Base-by-base conservation (phyloP, 2,329 filamentous ascomycete species). In the Colletotrichum tamarilloi region DNA sequence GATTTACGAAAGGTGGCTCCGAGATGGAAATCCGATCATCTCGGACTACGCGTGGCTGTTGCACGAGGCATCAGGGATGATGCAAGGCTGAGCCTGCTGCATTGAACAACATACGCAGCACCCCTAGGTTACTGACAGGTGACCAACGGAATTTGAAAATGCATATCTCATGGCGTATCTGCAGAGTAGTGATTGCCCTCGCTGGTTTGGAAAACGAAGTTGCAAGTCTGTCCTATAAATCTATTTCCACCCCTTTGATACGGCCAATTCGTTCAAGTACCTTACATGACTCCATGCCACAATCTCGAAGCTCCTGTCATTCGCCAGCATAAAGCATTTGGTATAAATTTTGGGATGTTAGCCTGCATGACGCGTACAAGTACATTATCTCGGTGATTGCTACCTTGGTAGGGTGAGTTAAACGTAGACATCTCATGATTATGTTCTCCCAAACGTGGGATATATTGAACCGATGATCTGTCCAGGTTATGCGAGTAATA, bases 1-100 rank as follows among this genome's bases (percentile, higher is more conserved):
- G 60, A 62, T n/a, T 22, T 14, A 49, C 8, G 28, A 55, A 19
- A 32, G 22, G 22, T 60, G 35, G 56, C 67, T 56, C 71, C 67
- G 67, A 62, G 67, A 32, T 57, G 53, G 70, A 22, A 16, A 46
- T 30, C 59, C 59, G 59, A 22, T 16, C 24, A 58, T 28, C 30
- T 68, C 53, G 55, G 70, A 68, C 55, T 53, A 64, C 32, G 22
- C 38, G 28, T 35, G 22, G 46, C 4, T n/a, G 28, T 38, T 22
- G 16, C 46, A 19, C n/a, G 30, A 11, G 2, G 26, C 26, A 30
- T 30, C 11, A 9, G 22, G 16, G 46, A 63, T 38, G 4, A 9
- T 32, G 30, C 46, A 38, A 30, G 49, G 62, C 62, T 64, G 30
- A 64, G 19, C 28, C 24, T 12, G 22, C 57, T 60, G 57, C 32